Conservation (phyloP, 106 monocot species). For the Phalaenopsis equestris region DNA sequence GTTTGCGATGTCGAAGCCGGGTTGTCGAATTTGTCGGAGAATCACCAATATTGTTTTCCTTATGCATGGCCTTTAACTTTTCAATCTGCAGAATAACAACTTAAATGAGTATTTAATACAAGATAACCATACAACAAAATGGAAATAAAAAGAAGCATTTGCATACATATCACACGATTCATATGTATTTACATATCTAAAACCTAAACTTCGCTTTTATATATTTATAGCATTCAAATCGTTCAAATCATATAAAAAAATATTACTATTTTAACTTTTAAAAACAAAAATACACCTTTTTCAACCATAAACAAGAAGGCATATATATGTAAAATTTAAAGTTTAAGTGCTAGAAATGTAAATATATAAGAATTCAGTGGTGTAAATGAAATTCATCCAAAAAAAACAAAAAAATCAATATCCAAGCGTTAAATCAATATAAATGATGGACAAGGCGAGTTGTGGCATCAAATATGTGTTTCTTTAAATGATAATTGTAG, state of each 20-base stretch:
- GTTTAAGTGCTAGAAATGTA: too few species aligned
- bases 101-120: background rate
- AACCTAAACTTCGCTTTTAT: too few species aligned
- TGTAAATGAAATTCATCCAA: too few species aligned
- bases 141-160: background rate
- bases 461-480: background rate
- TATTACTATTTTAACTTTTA: too few species aligned
- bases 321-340: too few species aligned
- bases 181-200: too few species aligned
- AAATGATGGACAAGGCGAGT: background rate
- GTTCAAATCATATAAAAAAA: too few species aligned
- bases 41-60: slow-evolving; percentile 31
- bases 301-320: too few species aligned
- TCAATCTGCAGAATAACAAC: background rate
- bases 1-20: slow-evolving; percentile 65
- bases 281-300: too few species aligned
- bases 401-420: background rate
- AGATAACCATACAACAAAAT: background rate
- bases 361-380: too few species aligned
- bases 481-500: background rate
- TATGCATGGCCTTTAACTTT: slow-evolving; percentile 37
- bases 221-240: too few species aligned
- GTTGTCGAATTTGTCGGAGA: slow-evolving; percentile 23
- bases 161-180: too few species aligned
- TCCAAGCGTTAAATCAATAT: background rate